These are phyloP conservation scores for Penicillium coffeae DNA, from an alignment of 495 filamentous ascomycete genomes.

Conservation along the genomic window DNA sequence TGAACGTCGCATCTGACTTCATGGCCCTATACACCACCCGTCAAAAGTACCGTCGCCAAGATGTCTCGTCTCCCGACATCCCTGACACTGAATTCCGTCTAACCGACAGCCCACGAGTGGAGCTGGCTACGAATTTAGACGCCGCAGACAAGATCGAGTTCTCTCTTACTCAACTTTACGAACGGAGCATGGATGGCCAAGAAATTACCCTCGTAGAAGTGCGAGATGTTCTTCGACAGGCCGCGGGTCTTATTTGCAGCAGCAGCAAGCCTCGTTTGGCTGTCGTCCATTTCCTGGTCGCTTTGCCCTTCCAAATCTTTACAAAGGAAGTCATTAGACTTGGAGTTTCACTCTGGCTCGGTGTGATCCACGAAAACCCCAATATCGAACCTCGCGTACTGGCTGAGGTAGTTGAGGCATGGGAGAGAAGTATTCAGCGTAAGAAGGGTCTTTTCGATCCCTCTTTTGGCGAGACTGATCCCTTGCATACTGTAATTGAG, in stretches of 20 bases:
- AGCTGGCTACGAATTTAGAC: slow-evolving; percentile 4
- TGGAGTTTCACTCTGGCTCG: slow-evolving; percentile 92
- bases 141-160: slow-evolving; percentile 26
- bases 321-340: slow-evolving; percentile 93
- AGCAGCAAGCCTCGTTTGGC: slow-evolving; percentile 66
- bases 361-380: slow-evolving; percentile 95
- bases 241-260: slow-evolving; percentile 79
- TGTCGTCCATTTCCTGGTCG: slow-evolving; percentile 79
- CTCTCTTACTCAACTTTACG: slow-evolving; percentile 55
- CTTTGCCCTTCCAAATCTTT: slow-evolving; percentile 87
- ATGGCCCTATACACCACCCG: slow-evolving; percentile 96
- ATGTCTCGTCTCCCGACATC: slow-evolving; percentile 44
- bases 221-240: slow-evolving; percentile 72
- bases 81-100: slow-evolving; percentile 9
- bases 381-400: slow-evolving; percentile 78
- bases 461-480: slow-evolving; percentile 67
- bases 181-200: slow-evolving; percentile 59
- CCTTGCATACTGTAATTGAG: slow-evolving; percentile 86
- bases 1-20: slow-evolving; percentile 92
- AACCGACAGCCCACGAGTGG: neutral
- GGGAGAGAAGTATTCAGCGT: slow-evolving; percentile 75
- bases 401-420: slow-evolving; percentile 76
- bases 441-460: slow-evolving; percentile 77
- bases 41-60: slow-evolving; percentile 83
- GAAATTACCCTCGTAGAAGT: slow-evolving; percentile 69